Percentiles rank a stretch among this genome's conserved stretches.
Conservation (phyloP, 179 eudicot genomes). For the Camellia oleifera region DNA sequence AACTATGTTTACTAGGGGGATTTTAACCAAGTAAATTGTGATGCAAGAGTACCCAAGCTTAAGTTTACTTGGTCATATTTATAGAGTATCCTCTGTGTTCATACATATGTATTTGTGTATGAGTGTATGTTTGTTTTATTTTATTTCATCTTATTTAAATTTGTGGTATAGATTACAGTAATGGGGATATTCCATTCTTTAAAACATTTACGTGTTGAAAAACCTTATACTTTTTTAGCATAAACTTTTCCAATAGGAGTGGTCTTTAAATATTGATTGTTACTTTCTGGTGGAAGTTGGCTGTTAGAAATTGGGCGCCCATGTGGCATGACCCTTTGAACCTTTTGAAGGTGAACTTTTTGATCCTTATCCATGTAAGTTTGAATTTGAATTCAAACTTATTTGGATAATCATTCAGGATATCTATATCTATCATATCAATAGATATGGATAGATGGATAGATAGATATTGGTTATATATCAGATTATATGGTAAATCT, state of each 20-base stretch:
- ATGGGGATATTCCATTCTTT: background rate
- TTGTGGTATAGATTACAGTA: background rate
- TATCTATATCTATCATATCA: too few relatives aligned
- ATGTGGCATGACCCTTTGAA: too few relatives aligned
- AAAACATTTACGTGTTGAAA: background rate
- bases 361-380: too few relatives aligned
- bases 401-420: too few relatives aligned
- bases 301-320: too few relatives aligned
- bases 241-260: background rate
- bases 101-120: background rate
- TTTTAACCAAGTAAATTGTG: background rate
- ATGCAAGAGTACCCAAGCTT: background rate
- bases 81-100: background rate
- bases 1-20: background rate
- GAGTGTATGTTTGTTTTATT: background rate
- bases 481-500: too few relatives aligned
- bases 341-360: too few relatives aligned
- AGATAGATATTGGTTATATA: too few relatives aligned
- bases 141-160: too few relatives aligned
- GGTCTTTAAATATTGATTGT: background rate
- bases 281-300: background rate
- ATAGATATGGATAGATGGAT: too few relatives aligned
- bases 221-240: background rate
- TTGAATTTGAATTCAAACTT: too few relatives aligned
- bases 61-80: background rate